Conservation (phyloP, 768 basidiomycete genomes). For the Pisolithus orientalis region DNA sequence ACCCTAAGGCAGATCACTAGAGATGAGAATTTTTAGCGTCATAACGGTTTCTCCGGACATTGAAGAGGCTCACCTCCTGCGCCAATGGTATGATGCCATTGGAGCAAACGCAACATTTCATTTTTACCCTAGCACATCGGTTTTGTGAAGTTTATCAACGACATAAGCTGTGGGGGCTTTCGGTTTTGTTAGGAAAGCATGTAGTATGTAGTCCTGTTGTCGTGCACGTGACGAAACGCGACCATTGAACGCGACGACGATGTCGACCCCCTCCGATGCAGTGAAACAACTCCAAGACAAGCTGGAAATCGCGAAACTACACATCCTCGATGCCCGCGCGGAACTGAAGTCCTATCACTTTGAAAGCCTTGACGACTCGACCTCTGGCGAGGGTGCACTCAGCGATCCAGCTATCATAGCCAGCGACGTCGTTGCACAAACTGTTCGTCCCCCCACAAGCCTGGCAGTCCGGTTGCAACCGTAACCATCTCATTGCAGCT, state of each 20-base stretch:
- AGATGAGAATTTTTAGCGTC: too few relatives aligned
- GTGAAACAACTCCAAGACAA: slow-evolving; percentile 20
- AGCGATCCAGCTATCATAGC: slow-evolving; percentile 54
- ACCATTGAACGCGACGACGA: not conserved
- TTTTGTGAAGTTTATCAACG: too few relatives aligned
- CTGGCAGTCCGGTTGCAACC: not conserved
- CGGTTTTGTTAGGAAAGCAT: too few relatives aligned
- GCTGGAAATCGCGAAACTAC: slow-evolving; percentile 20
- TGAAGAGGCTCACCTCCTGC: too few relatives aligned
- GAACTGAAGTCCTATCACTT: slow-evolving; percentile 22
- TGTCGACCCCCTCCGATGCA: slow-evolving; percentile 15
- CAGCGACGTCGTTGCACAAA: slow-evolving; percentile 53
- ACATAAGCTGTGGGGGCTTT: too few relatives aligned
- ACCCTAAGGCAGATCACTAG: too few relatives aligned
- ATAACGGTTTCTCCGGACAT: too few relatives aligned
- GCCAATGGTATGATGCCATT: too few relatives aligned
- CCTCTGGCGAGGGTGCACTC: slow-evolving; percentile 20
- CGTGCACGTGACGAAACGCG: slow-evolving; percentile 3
- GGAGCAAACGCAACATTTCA: too few relatives aligned
- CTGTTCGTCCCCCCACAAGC: slow-evolving; percentile 35
- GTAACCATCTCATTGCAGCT: slow-evolving; percentile 35
- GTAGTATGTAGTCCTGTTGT: too few relatives aligned
- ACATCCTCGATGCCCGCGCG: slow-evolving; percentile 16
- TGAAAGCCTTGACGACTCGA: slow-evolving; percentile 24
- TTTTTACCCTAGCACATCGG: too few relatives aligned